Percentiles rank a stretch among this genome's conserved stretches.
Evolutionary conservation across 257 asterid genomes (phyloP).

Genomic region (Solanum appendiculatum): DNA sequence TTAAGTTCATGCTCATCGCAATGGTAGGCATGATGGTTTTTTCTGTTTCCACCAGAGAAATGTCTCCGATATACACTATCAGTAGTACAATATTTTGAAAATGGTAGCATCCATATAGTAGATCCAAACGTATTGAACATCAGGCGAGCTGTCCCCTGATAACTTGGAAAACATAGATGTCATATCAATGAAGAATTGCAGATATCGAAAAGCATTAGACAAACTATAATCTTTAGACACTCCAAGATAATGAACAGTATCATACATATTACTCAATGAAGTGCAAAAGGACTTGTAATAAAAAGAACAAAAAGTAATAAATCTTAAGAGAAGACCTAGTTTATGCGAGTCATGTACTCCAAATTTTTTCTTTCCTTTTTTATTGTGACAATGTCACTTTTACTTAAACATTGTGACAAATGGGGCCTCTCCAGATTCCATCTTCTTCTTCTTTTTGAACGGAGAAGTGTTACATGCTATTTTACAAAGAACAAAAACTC

Average conservation of each 20-base stretch:
- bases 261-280: background rate
- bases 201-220: constrained; percentile 7
- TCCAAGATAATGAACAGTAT: background rate
- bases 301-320: background rate
- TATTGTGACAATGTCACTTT: background rate
- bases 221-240: background rate
- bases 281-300: background rate
- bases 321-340: background rate
- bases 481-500: background rate
- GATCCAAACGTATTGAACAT: constrained; percentile 97
- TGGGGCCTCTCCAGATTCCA: background rate
- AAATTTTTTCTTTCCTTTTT: background rate
- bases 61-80: constrained; percentile 64
- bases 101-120: constrained; percentile 90
- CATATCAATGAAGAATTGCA: constrained; percentile 18
- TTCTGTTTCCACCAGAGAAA: constrained; percentile 53
- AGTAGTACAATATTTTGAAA: constrained; percentile 82
- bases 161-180: constrained; percentile 37
- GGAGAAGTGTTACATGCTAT: background rate
- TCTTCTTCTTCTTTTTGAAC: background rate
- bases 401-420: background rate
- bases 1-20: constrained; percentile 70
- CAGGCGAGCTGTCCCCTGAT: constrained; percentile 99
- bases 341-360: background rate
- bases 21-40: constrained; percentile 41